A percentile compares a stretch with the other conserved stretches of the same genome.
Conservation (phyloP, 2,329 filamentous ascomycete genomes). For the Blastomyces silverae region DNA sequence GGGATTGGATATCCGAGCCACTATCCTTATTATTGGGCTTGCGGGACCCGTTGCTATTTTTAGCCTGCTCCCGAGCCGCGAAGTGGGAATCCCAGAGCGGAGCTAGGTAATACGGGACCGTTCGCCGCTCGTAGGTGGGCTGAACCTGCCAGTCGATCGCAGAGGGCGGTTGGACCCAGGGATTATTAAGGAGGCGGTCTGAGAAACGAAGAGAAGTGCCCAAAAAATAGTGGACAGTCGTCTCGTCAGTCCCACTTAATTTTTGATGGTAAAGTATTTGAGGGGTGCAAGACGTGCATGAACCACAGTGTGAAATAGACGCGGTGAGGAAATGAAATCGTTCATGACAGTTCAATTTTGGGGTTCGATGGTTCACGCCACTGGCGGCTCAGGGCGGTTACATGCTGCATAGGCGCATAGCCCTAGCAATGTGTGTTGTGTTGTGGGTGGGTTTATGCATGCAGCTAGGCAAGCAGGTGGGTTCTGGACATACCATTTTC, state of each 20-base stretch:
- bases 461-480: background rate
- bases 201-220: conserved; percentile 15
- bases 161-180: conserved; percentile 73
- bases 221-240: conserved; percentile 9
- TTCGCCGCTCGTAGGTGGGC: conserved; percentile 70
- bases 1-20: conserved; percentile 29
- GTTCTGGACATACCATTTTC: conserved; percentile 67
- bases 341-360: background rate
- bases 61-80: conserved; percentile 38
- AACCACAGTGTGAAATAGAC: background rate
- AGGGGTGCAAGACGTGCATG: conserved; percentile 1
- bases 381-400: background rate
- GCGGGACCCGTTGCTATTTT: conserved; percentile 26
- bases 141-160: conserved; percentile 75
- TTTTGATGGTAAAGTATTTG: background rate
- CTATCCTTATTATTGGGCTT: conserved; percentile 36
- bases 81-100: conserved; percentile 68
- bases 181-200: conserved; percentile 84
- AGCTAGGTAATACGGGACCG: conserved; percentile 83
- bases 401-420: background rate
- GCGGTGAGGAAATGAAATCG: background rate
- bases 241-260: conserved; percentile 10
- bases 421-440: background rate
- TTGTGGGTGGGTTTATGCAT: background rate
- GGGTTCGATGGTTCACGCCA: background rate